Evolutionary conservation across 176 grass and related monocot genomes (phyloP), one percentile per base, ranked within the genome.

Genomic region (Alopecurus myosuroides): DNA sequence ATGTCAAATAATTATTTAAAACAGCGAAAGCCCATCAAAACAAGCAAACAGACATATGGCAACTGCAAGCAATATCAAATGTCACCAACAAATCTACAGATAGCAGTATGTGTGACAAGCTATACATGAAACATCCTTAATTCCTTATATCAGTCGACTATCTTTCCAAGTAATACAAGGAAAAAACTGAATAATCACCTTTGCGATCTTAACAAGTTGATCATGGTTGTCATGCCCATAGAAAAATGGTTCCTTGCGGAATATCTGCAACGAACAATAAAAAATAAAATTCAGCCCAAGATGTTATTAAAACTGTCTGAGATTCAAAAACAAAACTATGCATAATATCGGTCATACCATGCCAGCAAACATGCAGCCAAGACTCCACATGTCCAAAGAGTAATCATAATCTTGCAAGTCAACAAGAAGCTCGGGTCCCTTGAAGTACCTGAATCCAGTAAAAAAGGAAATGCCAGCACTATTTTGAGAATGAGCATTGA

Each of bases 361-460:
- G 81, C 90, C 93, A 86, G 90, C 93, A 90, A 95, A 95, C 93
- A 95, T 95, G 88, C 93, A 92, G 60, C 93, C 93, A 88, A 95
- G 90, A 81, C 93, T 95, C 93, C 93, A 95, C 93, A 95, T 95
- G 63, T 95, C 93, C 88, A 95, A 84, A 28, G 93, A 92, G 88
- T 95, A 95, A 42, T 95, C 93, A 78, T 95, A 95, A 81, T 95
- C 93, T 92, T 92, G 90, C 22, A 95, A 88, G 71, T 95, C 93
- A 86, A 95, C 93, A 83, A 95, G 88, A 80, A 95, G 93, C 82
- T 95, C 93, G 74, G 93, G 93, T 25, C 93, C 92, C 48, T 95
- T 95, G 64, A 95, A 95, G 68, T 95, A 95, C 81, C 93, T 95
- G 71, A 70, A 79, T 89, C 68, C 84, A 81, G 66, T 36, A 48